Evolutionary conservation across 2,329 filamentous ascomycete species (phyloP), one percentile per base, ranked within the genome.

Genomic region (Botrytis squamosa): DNA sequence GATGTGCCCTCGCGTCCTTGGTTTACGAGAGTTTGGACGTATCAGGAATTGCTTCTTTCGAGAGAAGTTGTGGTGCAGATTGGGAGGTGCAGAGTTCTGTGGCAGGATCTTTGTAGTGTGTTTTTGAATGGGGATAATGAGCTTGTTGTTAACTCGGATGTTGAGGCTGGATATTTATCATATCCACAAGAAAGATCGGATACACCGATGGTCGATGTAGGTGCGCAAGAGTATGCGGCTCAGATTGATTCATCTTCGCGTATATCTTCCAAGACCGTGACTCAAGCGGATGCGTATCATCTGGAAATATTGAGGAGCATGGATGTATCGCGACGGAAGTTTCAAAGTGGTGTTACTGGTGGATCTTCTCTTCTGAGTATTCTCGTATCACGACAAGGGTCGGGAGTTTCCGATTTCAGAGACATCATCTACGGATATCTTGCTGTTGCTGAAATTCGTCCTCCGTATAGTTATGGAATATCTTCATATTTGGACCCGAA

Each of bases 21-120:
- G 20, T 44, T 46, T 22, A 65, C 63, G 6, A 40, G 63, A n/a
- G 63, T 65, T n/a, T 65, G 63, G 63, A 65, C 42, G 22, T 65
- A n/a, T 36, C 63, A 65, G 63, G 63, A 65, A 33, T 36, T 40
- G 63, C 29, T 65, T 5, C 38, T 65, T 42, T 40, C 63, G 0
- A 29, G 22, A 33, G 63, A 38, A 10, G 12, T 29, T 9, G 33
- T 40, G 16, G 36, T 65, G 16, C 63, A 65, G n/a, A 9, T 40
- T 12, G 63, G 63, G 8, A 14, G 36, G 5, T 46, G 16, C 5
- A 25, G 36, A n/a, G 38, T 46, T 4, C 7, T 40, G 25, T 65
- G 63, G 63, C 16, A 40, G 42, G 42, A 44, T 29, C 29, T 65
- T 40, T 65, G 63, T 9, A 7, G 63, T 1, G 36, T 16, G 2